Evolutionary conservation across 2,329 filamentous ascomycete species (phyloP), one percentile per base, ranked within the genome.

Genomic region (Helotiales sp.): DNA sequence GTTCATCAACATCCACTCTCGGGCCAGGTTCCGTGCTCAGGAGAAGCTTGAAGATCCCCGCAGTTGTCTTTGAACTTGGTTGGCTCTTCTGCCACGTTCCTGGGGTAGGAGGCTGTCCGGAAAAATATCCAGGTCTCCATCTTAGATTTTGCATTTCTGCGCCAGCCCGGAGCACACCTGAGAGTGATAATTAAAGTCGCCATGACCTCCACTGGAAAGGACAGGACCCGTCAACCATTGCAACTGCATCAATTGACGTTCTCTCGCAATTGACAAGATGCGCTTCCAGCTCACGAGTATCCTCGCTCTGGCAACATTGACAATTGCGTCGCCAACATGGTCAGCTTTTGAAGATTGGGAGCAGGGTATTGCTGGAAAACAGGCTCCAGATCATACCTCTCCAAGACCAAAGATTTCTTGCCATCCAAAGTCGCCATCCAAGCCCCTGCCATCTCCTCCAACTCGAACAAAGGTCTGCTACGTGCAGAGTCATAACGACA

Each of bases 401-500:
- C 36, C 62, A n/a, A 58, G 68, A 52, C 69, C 63, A 15, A 54
- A 42, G 3, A 53, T 69, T 10, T 57, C 51, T 8, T 68, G 31
- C 47, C 44, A 55, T 54, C 66, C 67, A 8, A 68, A 68, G 36
- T 52, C 34, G 2, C 68, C 66, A 12, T 8, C 24, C n/a, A 51
- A n/a, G 1, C 57, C 63, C 6, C 52, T 36, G 3, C 64, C 65
- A 30, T 52, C 50, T 47, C 60, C 65, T 13, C 55, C 60, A 8
- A 31, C 59, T 6, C 55, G 68, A 40, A 57, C 52, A 36, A 68
- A 62, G 48, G 59, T 59, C 15, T 70, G 66, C 58, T 68, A 69
- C 38, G 65, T 70, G 6, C 54, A 66, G n/a, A 66, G 63, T 47
- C 51, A 69, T 42, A 62, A 63, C 42, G 63, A 69, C 27, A 59